Percentiles rank a stretch among this genome's conserved stretches.
Evolutionary conservation across 2,329 filamentous ascomycete species (phyloP).

Genomic region (Fusarium sp.): DNA sequence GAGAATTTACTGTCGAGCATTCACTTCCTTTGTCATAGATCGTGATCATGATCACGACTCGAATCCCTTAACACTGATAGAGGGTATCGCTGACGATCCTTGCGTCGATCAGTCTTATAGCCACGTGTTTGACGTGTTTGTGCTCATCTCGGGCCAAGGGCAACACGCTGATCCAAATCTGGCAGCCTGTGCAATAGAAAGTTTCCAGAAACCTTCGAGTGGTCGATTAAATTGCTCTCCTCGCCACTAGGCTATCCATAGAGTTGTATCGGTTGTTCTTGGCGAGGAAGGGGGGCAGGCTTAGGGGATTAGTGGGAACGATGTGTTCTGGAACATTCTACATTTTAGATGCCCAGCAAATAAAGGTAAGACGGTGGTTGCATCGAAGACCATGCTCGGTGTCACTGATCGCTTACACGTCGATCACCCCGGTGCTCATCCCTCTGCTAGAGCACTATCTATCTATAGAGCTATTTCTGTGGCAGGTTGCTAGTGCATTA

Average conservation of each 20-base stretch:
- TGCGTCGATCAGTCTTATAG: neutral
- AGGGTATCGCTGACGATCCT: neutral
- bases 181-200: neutral
- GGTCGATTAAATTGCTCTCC: neutral
- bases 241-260: neutral
- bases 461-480: accelerated
- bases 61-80: neutral
- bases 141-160: neutral
- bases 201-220: neutral
- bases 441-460: neutral
- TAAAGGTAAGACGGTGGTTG: neutral
- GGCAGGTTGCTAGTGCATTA: neutral
- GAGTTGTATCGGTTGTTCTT: neutral
- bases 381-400: neutral
- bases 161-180: neutral
- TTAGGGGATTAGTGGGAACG: neutral
- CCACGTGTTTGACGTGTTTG: neutral
- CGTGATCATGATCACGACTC: neutral
- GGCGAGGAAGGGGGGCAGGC: neutral
- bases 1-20: neutral
- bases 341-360: neutral
- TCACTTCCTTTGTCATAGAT: neutral
- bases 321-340: neutral
- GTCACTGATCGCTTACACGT: neutral
- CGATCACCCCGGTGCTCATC: neutral